phyloP scores from a whole-genome alignment of 1,284 basidiomycete genomes.

The Bjerkandera adusta region DNA sequence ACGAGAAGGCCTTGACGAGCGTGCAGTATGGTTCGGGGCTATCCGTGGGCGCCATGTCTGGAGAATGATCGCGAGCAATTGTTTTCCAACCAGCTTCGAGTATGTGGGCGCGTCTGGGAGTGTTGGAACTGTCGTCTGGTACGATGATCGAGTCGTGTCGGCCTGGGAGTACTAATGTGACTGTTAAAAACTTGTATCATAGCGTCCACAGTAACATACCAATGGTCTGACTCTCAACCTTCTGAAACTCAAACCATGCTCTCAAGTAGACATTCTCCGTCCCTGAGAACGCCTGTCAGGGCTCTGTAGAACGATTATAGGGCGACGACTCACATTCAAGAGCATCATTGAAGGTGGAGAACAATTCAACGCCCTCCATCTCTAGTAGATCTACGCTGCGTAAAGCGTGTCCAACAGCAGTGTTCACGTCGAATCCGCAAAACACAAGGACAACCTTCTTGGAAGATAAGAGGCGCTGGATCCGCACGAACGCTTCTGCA shows the following conservation, averaged over 20 bases:
- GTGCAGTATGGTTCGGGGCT: slow-evolving; percentile 58
- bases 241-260: slow-evolving; percentile 70
- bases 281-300: slow-evolving; percentile 45
- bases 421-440: slow-evolving; percentile 75
- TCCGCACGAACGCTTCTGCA: slow-evolving; percentile 91
- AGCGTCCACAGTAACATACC: slow-evolving; percentile 21
- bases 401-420: slow-evolving; percentile 69
- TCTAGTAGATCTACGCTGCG: slow-evolving; percentile 76
- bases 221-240: slow-evolving; percentile 44
- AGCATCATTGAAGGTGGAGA: slow-evolving; percentile 84
- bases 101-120: slow-evolving; percentile 74
- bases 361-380: slow-evolving; percentile 79
- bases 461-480: slow-evolving; percentile 79
- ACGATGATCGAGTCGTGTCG: slow-evolving; percentile 47
- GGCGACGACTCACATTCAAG: slow-evolving; percentile 76
- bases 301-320: not conserved
- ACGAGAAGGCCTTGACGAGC: slow-evolving; percentile 75
- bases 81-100: slow-evolving; percentile 76
- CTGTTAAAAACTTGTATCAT: not conserved
- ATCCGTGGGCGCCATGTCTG: slow-evolving; percentile 17
- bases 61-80: slow-evolving; percentile 46
- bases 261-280: slow-evolving; percentile 86
- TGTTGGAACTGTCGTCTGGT: slow-evolving; percentile 63
- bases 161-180: slow-evolving; percentile 56
- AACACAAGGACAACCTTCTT: slow-evolving; percentile 85